Percentiles rank a stretch among this genome's conserved stretches.
Evolutionary conservation across 176 grass and related monocot genomes (phyloP).

Genomic region (Pontederia crassipes): DNA sequence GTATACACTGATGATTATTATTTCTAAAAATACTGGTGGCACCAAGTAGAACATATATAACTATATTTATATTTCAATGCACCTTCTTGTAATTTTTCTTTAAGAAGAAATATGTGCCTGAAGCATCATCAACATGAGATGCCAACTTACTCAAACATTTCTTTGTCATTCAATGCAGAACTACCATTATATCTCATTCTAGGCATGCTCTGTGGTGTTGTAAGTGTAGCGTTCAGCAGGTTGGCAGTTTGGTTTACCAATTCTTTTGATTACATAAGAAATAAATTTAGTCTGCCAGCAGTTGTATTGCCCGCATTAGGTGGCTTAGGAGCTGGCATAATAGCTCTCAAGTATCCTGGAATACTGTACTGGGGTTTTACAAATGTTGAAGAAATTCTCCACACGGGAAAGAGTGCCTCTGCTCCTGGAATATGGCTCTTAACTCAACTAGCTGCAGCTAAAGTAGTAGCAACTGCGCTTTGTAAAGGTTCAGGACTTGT

Average conservation of each 20-base stretch:
- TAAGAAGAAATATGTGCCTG: too few relatives aligned
- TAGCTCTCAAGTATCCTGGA: constrained; percentile 95
- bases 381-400: constrained; percentile 93
- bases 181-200: constrained; percentile 93
- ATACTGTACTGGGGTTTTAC: constrained; percentile 98
- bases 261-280: constrained; percentile 75
- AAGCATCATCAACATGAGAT: too few relatives aligned
- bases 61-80: too few relatives aligned
- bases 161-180: constrained; percentile 26
- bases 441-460: constrained; percentile 77
- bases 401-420: constrained; percentile 94
- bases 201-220: constrained; percentile 88
- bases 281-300: constrained; percentile 76
- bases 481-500: constrained; percentile 99
- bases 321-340: constrained; percentile 84
- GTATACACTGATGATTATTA: too few relatives aligned
- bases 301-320: constrained; percentile 91
- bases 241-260: constrained; percentile 93
- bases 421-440: constrained; percentile 95
- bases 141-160: too few relatives aligned
- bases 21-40: too few relatives aligned
- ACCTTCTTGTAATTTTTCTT: too few relatives aligned
- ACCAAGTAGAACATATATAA: too few relatives aligned
- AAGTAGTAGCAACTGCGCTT: constrained; percentile 95
- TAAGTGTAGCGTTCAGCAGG: constrained; percentile 76